phyloP scores from a whole-genome alignment of 768 basidiomycete genomes.

The Kondoa subrosea region DNA sequence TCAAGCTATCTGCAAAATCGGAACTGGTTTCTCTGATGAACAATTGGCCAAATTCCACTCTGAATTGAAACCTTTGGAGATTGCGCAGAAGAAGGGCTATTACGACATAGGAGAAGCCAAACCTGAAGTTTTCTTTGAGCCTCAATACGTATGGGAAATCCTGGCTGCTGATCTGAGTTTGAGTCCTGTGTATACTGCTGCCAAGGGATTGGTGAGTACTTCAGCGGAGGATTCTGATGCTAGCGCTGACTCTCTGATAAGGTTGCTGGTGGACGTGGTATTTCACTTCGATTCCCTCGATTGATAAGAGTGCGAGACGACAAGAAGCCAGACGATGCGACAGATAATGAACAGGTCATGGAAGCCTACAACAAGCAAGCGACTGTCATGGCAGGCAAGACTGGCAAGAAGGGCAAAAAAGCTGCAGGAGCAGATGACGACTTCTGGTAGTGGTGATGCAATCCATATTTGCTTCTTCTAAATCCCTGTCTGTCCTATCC shows the following conservation, averaged over 20 bases:
- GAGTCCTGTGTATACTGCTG: slow-evolving; percentile 92
- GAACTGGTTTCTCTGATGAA: slow-evolving; percentile 95
- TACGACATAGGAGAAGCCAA: slow-evolving; percentile 82
- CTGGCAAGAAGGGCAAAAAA: slow-evolving; percentile 22
- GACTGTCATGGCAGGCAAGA: slow-evolving; percentile 17
- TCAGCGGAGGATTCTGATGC: neutral
- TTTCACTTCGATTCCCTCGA: slow-evolving; percentile 89
- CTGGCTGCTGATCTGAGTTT: slow-evolving; percentile 89
- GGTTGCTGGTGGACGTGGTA: slow-evolving; percentile 51
- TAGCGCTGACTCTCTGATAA: slow-evolving; percentile 5
- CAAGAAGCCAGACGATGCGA: slow-evolving; percentile 80
- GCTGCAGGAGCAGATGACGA: slow-evolving; percentile 18
- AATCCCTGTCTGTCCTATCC: no score
- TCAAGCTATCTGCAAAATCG: slow-evolving; percentile 97
- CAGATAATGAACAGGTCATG: slow-evolving; percentile 49
- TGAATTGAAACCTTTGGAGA: slow-evolving; percentile 61
- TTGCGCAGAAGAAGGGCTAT: slow-evolving; percentile 54
- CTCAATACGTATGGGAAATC: slow-evolving; percentile 94
- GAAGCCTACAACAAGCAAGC: slow-evolving; percentile 26
- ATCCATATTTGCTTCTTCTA: no score
- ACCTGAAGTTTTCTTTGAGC: slow-evolving; percentile 96
- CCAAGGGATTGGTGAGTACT: slow-evolving; percentile 59
- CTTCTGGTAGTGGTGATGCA: slow-evolving; percentile 20
- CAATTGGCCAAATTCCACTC: slow-evolving; percentile 61
- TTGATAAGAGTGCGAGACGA: slow-evolving; percentile 87